These are phyloP conservation scores for Fusarium denticulatum DNA, from an alignment of 2,329 filamentous ascomycete genomes.

Conservation along the genomic window DNA sequence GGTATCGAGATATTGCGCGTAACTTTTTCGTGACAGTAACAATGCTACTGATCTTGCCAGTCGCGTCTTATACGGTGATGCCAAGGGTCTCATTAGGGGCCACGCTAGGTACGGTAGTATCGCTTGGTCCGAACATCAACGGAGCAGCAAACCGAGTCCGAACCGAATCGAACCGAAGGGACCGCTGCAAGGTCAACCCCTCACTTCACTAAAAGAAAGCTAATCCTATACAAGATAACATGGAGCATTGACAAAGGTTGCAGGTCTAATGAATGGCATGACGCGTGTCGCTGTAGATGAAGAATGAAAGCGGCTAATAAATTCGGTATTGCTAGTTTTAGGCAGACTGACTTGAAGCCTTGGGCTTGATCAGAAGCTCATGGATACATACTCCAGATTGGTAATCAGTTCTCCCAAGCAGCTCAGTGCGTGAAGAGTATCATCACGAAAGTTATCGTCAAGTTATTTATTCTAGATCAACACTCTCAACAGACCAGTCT, in stretches of 20 bases:
- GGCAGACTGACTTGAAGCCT: neutral
- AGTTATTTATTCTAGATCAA: too few species aligned
- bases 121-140: neutral
- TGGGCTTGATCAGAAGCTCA: neutral
- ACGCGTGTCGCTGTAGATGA: neutral
- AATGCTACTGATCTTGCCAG: neutral
- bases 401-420: too few species aligned
- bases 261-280: too few species aligned
- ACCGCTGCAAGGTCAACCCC: neutral
- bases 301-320: neutral
- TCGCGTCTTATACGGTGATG: conserved; percentile 15
- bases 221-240: neutral
- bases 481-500: too few species aligned
- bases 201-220: neutral
- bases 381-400: neutral
- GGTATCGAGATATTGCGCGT: neutral
- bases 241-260: neutral
- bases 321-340: neutral
- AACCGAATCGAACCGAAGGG: conserved; percentile 17
- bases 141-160: conserved; percentile 16
- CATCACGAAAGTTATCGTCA: too few species aligned
- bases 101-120: neutral
- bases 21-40: neutral
- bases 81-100: neutral
- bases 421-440: too few species aligned